Base-by-base conservation (phyloP, 163 green algal species). In the Prototheca wickerhamii region DNA sequence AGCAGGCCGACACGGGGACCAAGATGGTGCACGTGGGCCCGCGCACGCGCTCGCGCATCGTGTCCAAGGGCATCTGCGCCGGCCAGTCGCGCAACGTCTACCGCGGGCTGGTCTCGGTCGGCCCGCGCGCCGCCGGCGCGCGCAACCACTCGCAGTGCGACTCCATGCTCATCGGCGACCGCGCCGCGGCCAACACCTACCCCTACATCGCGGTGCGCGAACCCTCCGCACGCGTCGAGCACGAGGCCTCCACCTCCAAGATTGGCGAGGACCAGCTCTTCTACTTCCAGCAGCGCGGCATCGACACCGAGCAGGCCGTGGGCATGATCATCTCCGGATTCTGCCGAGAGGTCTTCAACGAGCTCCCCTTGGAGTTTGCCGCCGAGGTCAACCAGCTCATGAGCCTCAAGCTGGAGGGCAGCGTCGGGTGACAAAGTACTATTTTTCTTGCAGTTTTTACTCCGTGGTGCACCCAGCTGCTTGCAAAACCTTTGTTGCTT, bases 181-280 rank as follows among this genome's bases (percentile, higher is more conserved):
- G 71, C 4, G 91, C 91, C 15, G 89, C 74, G 2, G 93, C 93
- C 58, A 97, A 98, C 80, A 99, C 93, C 0, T 99, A 98, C 77
- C 93, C 93, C 1, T 99, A 99, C 86, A 97, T 98, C 63, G 77
- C 94, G 77, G 94, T 99, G 63, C 83, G 87, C 15, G 76, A 98
- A 50, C 91, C 91, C 3, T 83, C 73, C 21, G 89, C 92, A 8
- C 72, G 81, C 10, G 94, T 99, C 34, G 94, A 99, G 86, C 94
- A 99, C 69, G 94, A 99, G 79, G 94, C 94, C 2, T 86, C 65
- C 55, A 99, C 94, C 37, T 88, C 68, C 67, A 99, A 99, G 85
- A 99, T 99, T 60, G 90, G 92, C 4, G 94, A 99, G 78, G 94
- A 99, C 71, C 94, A 99, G 85, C 82, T 99, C 28, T 99, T 99